Conservation (phyloP, 345 rosid species). For the Ceriops tagal region DNA sequence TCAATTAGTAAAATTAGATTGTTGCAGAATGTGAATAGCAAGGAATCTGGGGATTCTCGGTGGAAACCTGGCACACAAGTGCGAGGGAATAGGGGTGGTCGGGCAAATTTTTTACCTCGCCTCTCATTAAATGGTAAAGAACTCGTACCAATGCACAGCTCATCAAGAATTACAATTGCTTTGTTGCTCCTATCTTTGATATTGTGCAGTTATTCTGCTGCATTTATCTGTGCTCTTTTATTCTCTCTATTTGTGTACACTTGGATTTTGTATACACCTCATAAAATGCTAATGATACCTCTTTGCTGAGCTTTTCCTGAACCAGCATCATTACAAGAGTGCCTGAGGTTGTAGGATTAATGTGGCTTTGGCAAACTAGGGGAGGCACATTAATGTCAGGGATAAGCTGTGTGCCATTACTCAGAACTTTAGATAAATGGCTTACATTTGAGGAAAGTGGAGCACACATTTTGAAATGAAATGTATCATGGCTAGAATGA, state of each 20-base stretch:
- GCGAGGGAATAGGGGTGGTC: constrained; percentile 60
- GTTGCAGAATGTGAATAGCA: constrained; percentile 51
- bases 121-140: constrained; percentile 55
- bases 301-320: neutral
- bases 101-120: constrained; percentile 46
- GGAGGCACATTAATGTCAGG: neutral
- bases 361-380: neutral
- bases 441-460: no score
- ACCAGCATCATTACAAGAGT: neutral
- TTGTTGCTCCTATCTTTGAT: constrained; percentile 5
- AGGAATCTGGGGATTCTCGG: constrained; percentile 62
- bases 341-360: neutral
- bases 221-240: constrained; percentile 7
- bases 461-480: no score
- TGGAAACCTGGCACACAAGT: constrained; percentile 63
- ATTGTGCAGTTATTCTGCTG: constrained; percentile 10
- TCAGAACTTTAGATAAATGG: no score
- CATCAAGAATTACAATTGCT: constrained; percentile 8
- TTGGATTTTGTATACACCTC: neutral
- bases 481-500: no score
- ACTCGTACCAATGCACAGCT: neutral
- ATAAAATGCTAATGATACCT: neutral
- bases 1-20: constrained; percentile 10
- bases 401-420: no score
- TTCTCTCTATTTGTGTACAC: neutral